Percentiles rank a stretch among this genome's conserved stretches.
phyloP scores from a whole-genome alignment of 352 stramenopile species.

The Phytopythium chamaehyphon region DNA sequence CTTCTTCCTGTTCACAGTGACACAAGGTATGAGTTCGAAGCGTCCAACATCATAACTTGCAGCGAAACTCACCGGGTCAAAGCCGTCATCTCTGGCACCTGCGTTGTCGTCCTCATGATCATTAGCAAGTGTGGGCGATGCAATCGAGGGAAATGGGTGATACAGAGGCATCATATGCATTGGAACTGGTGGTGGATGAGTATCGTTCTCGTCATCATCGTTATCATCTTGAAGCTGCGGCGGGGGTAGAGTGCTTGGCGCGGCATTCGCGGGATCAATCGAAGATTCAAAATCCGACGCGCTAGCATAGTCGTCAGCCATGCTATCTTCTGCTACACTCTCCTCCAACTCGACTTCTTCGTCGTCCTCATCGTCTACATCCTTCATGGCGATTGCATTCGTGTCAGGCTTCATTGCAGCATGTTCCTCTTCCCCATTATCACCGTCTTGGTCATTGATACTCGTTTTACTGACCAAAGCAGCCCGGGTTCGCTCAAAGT shows the following conservation, averaged over 20 bases:
- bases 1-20: conserved; percentile 24
- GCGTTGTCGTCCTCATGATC: background rate
- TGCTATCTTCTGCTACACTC: conserved; percentile 30
- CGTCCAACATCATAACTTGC: background rate
- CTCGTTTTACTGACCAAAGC: background rate
- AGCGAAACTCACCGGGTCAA: conserved; percentile 39
- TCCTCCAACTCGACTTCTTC: conserved; percentile 21
- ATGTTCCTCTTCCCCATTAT: background rate
- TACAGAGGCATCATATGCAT: background rate
- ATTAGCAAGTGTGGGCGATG: background rate
- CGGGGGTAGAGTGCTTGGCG: background rate
- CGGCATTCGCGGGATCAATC: conserved; percentile 13
- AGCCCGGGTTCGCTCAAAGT: background rate
- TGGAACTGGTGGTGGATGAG: conserved; percentile 23
- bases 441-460: background rate
- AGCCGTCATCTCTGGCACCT: conserved; percentile 40
- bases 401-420: background rate
- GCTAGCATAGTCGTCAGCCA: conserved; percentile 51
- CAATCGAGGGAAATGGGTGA: conserved; percentile 1
- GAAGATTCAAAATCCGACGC: conserved; percentile 58
- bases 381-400: conserved; percentile 1
- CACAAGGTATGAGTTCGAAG: background rate
- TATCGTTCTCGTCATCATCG: conserved; percentile 15
- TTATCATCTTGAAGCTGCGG: conserved; percentile 12
- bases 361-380: conserved; percentile 6